Evolutionary conservation across 176 grass and related monocot species (phyloP), one percentile per base, ranked within the genome.

Genomic region (Phoenix roebelenii): DNA sequence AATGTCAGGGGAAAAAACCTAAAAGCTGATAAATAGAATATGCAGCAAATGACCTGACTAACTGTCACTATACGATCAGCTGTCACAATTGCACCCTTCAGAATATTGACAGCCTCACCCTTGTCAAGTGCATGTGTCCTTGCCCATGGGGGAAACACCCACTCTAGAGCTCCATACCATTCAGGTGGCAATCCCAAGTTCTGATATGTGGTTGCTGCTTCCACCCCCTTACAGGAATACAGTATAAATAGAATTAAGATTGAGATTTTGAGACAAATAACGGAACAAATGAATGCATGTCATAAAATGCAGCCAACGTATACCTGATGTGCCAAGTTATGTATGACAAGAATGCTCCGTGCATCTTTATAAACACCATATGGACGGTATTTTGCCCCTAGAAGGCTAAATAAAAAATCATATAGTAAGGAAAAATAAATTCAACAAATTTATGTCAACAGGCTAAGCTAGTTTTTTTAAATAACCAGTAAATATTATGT

Each of bases 291-390:
- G 35, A 10, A 44, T 44, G 35, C 35, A 44, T 44, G 10, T 44
- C 35, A 44, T 44, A 44, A 44, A 44, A 44, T 12, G 2, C 35
- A 44, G 35, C 9, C 7, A 44, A 44, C 12, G 35, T 44, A 12
- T 77, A 97, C 87, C 92, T 97, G 92, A 84, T 97, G 92, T 63
- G 84, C 77, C 63, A 97, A 63, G 72, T 97, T 97, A 80, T 97
- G 92, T 88, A 97, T 91, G 51, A 97, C 84, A 70, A 91, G 80
- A 70, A 87, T 72, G 66, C 84, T 85, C 48, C 92, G 80, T 35
- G 87, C 77, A 58, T 97, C 87, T 80, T 74, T 91, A 63, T 91
- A 97, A 69, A 97, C 92, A 78, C 92, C 87, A 74, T 82, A 71
- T 70, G 87, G 87, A 65, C 92, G 82, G 80, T 97, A 91, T 74